Evolutionary conservation across 495 filamentous ascomycete genomes (phyloP), one percentile per base, ranked within the genome.

Genomic region (Rostrohypoxylon terebratum): DNA sequence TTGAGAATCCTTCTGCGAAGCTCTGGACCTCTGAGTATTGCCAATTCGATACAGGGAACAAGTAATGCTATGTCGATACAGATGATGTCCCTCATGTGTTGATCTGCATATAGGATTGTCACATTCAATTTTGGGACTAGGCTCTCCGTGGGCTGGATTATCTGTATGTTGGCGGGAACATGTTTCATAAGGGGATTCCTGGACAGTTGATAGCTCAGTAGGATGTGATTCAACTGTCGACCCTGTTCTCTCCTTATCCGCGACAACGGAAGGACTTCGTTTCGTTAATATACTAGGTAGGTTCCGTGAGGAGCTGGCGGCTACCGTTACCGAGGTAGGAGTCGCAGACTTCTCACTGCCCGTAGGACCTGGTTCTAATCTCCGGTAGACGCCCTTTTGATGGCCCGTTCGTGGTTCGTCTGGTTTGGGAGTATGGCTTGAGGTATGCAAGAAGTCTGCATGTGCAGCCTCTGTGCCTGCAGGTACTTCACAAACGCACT

Each of bases 51-150:
- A 31, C 36, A 65, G 58, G 18, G 59, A 53, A 55, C 74, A 82
- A 10, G 69, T 63, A 38, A 73, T 67, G 25, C 72, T 73, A 63
- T 79, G 78, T 11, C 77, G 72, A 66, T 75, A 78, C 6, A 77
- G 78, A 57, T 77, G 72, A 68, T 80, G 74, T 3, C 77, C 76
- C 4, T 61, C 50, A 63, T 81, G 77, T 33, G 72, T 79, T 40
- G 81, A 68, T 53, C 69, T 76, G 45, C 77, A 79, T 48, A 65
- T 70, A 0, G 75, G 71, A 61, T 78, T 68, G 33, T 72, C 74
- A 63, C 77, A 81, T 31, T 76, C 74, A 18, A 60, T 48, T 14
- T 42, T 42, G 54, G 23, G 51, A 59, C 18, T 40, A 21, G 48
- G 38, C 58, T 38, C 10, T 31, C 69, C 67, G 31, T 47, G 28